Conservation (phyloP, 1,284 basidiomycete species). For the Boletellus deceptivus region DNA sequence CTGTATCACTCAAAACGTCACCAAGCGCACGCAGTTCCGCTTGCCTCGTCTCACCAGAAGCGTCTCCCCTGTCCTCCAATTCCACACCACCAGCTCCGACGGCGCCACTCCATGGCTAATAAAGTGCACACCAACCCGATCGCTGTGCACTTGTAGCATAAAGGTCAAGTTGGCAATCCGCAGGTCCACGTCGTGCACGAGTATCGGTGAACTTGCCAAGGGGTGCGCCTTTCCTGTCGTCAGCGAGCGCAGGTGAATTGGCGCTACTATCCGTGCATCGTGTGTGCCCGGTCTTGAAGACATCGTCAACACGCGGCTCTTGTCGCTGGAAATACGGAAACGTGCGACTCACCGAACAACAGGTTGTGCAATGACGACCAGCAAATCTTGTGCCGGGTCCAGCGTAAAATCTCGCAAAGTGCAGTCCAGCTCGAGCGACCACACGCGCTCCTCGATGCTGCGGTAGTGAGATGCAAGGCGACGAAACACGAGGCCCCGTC, state of each 20-base stretch:
- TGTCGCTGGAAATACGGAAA: background rate
- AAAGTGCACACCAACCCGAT: conserved; percentile 49
- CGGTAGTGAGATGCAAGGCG: conserved; percentile 51
- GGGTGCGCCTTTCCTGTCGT: conserved; percentile 49
- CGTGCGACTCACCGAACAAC: conserved; percentile 26
- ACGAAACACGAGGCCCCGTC: conserved; percentile 40
- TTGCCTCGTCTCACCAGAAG: conserved; percentile 42
- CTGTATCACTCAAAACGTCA: conserved; percentile 22
- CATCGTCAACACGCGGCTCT: conserved; percentile 1
- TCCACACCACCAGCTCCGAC: conserved; percentile 55
- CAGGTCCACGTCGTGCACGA: conserved; percentile 33
- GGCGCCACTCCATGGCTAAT: conserved; percentile 25
- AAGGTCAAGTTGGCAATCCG: conserved; percentile 33
- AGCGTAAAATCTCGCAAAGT: conserved; percentile 57
- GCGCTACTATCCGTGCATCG: conserved; percentile 17
- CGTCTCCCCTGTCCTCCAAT: conserved; percentile 53
- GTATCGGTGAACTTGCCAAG: conserved; percentile 33
- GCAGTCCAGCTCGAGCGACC: conserved; percentile 45
- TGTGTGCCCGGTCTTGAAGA: conserved; percentile 15
- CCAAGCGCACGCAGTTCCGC: background rate
- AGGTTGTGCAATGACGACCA: conserved; percentile 49
- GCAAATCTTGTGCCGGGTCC: conserved; percentile 60
- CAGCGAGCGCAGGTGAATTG: conserved; percentile 47
- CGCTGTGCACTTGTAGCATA: conserved; percentile 48
- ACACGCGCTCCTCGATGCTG: conserved; percentile 45